Evolutionary conservation across 2,329 filamentous ascomycete species (phyloP).

Genomic region (Venturia aucupariae): DNA sequence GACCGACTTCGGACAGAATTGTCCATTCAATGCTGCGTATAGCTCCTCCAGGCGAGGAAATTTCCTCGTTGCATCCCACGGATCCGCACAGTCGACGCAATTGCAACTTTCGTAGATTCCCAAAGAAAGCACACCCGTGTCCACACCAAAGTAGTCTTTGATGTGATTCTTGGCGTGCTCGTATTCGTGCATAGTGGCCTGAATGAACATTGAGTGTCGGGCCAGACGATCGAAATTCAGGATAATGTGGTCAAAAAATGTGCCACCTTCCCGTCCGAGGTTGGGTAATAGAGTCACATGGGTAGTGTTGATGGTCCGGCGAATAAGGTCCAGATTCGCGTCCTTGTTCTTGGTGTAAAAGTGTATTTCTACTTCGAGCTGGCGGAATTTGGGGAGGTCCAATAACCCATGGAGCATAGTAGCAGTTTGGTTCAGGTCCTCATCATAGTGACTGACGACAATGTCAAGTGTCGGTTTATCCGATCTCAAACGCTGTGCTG

Average conservation of each 20-base stretch:
- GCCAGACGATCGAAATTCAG: constrained; percentile 35
- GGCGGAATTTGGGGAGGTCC: not conserved
- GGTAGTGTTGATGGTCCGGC: constrained; percentile 20
- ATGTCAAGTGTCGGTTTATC: constrained; percentile 11
- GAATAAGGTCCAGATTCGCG: constrained; percentile 20
- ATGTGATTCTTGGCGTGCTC: constrained; percentile 30
- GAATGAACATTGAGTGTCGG: constrained; percentile 39
- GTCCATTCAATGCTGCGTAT: constrained; percentile 30
- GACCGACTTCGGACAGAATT: constrained; percentile 23
- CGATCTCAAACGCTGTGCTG: constrained; percentile 19
- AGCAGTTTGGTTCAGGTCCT: not conserved
- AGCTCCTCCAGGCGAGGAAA: constrained; percentile 12
- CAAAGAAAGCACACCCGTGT: constrained; percentile 39
- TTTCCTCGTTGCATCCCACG: constrained; percentile 19
- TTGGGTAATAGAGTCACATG: constrained; percentile 27
- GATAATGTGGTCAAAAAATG: constrained; percentile 40
- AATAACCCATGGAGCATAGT: not conserved
- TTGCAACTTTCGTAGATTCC: constrained; percentile 33
- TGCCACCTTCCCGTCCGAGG: constrained; percentile 36
- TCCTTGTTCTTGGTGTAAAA: constrained; percentile 27
- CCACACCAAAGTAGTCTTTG: constrained; percentile 29
- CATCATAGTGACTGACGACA: constrained; percentile 9
- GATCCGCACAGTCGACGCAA: constrained; percentile 33
- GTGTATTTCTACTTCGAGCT: constrained; percentile 13
- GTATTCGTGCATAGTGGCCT: constrained; percentile 35